A percentile compares a stretch with the other conserved stretches of the same genome.
phyloP scores from a whole-genome alignment of 2,329 filamentous ascomycete genomes.

The Beauveria caledonica region DNA sequence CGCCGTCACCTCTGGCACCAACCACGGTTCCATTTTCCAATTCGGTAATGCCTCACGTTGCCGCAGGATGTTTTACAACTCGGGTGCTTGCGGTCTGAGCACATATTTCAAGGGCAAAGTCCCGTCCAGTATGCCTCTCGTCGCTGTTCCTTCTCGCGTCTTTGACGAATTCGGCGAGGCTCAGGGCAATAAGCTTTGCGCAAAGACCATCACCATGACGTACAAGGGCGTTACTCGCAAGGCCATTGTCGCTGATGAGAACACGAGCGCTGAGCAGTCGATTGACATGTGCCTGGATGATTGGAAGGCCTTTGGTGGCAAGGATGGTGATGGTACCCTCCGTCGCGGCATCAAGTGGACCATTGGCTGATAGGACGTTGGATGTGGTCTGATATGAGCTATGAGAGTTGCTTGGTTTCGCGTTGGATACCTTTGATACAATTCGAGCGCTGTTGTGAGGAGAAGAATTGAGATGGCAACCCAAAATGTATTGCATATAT shows the following conservation, averaged over 20 bases:
- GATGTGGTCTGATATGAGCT: not conserved
- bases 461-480: conserved; percentile 25
- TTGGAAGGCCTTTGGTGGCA: conserved; percentile 12
- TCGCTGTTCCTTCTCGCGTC: conserved; percentile 5
- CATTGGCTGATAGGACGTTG: not conserved
- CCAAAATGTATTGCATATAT: conserved; percentile 21
- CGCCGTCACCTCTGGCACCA: conserved; percentile 6
- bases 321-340: conserved; percentile 10
- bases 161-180: conserved; percentile 10
- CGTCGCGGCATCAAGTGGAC: conserved; percentile 7
- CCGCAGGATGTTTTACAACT: conserved; percentile 7
- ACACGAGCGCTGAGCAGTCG: conserved; percentile 18
- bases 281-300: conserved; percentile 13
- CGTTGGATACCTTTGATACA: conserved; percentile 31
- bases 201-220: conserved; percentile 11
- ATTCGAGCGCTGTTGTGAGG: conserved; percentile 29
- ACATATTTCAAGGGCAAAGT: conserved; percentile 11
- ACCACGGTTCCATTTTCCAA: conserved; percentile 11
- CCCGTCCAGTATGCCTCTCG: conserved; percentile 1
- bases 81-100: conserved; percentile 10
- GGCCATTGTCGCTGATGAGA: conserved; percentile 15
- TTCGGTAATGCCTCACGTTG: conserved; percentile 8
- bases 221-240: conserved; percentile 11
- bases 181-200: conserved; percentile 11
- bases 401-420: too few species aligned